Conservation (phyloP, 2,329 filamentous ascomycete genomes). For the Cladophialophora yegresii region DNA sequence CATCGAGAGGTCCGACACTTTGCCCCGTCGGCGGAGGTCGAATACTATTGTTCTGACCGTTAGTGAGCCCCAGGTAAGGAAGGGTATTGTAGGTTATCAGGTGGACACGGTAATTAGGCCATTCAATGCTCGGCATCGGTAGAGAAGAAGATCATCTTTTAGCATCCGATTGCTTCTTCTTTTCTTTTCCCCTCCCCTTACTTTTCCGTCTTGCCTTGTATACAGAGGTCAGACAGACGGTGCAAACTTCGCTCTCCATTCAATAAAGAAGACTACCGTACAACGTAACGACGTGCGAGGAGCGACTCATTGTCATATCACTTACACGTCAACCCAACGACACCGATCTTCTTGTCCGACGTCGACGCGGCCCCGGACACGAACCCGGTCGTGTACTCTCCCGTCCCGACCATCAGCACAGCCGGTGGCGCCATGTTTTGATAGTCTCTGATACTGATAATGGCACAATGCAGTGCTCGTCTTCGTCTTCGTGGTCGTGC, state of each 20-base stretch:
- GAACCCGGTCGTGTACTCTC: constrained; percentile 95
- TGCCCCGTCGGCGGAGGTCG: constrained; percentile 69
- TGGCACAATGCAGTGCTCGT: background rate
- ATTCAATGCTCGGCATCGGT: no score
- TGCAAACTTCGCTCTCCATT: background rate
- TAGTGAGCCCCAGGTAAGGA: no score
- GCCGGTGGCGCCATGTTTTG: constrained; percentile 61
- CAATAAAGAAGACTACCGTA: constrained; percentile 58
- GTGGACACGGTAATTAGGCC: no score
- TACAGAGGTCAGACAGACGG: no score
- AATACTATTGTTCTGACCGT: constrained; percentile 58
- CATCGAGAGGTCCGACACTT: constrained; percentile 84
- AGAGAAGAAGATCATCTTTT: no score
- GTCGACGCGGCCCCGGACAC: constrained; percentile 79
- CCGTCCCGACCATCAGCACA: constrained; percentile 81
- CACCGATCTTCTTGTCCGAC: constrained; percentile 95
- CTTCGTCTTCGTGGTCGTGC: background rate
- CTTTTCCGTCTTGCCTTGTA: no score
- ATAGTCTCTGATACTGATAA: no score
- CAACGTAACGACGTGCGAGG: background rate
- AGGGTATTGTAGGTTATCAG: no score
- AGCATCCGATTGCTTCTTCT: no score
- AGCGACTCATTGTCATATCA: background rate
- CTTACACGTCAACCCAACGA: constrained; percentile 72
- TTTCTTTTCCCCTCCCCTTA: no score